Percentiles rank a stretch among this genome's conserved stretches.
Conservation (phyloP, 179 eudicot species). For the Patellifolia procumbens region DNA sequence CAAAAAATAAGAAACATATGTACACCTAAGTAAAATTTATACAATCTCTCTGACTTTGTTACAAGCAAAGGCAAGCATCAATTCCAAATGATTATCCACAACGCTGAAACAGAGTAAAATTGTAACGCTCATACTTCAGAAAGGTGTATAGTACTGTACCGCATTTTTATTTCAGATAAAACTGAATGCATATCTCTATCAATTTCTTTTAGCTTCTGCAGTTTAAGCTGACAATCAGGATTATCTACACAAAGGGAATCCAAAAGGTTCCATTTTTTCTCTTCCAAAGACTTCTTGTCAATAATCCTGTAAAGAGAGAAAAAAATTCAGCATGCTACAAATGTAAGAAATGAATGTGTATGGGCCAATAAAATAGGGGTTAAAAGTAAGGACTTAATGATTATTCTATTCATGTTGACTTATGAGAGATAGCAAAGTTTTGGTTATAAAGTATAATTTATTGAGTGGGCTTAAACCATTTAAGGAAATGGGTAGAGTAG, state of each 20-base stretch:
- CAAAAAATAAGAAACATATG: no score
- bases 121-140: neutral
- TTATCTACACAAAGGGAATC: constrained; percentile 36
- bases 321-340: neutral
- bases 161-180: constrained; percentile 45
- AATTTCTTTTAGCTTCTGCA: constrained; percentile 42
- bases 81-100: neutral
- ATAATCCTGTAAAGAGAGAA: constrained; percentile 35
- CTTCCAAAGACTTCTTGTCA: constrained; percentile 39
- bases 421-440: no score
- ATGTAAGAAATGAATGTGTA: no score
- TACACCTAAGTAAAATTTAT: no score
- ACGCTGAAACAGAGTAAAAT: neutral
- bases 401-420: no score
- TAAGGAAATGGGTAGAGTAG: no score
- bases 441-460: no score
- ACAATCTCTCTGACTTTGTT: no score
- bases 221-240: constrained; percentile 42
- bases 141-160: constrained; percentile 38
- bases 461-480: no score
- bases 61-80: no score
- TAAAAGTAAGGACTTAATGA: no score
- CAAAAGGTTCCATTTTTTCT: constrained; percentile 42
- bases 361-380: no score
- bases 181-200: constrained; percentile 46